Base-by-base conservation (phyloP, 2,329 filamentous ascomycete genomes). In the Phoma sp. region DNA sequence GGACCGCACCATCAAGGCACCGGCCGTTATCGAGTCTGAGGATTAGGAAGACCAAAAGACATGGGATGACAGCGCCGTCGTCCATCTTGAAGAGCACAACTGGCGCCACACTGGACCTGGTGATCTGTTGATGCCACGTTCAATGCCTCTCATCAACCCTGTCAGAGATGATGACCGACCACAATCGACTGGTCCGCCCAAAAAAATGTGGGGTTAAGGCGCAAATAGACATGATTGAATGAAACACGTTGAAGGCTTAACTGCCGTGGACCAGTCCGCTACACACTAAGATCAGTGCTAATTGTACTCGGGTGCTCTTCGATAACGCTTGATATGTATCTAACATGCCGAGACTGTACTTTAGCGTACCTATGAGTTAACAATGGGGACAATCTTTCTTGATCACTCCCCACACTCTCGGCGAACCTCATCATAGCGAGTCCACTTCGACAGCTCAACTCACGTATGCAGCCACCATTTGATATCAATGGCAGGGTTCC, bases 21-120 rank as follows among this genome's bases (percentile, higher is more conserved):
- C 85, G 11, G 85, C 85, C 2, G 81, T 87, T 42, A 84, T 88
- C 65, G 85, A 88, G 74, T 84, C 81, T 70, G 83, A 86, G 65
- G 74, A 81, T 47, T 74, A 74, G 64, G 50, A 54, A 42, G 40
- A 33, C 23, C 38, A 45, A 25, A 42, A 49, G 26, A 39, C 37
- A 37, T 40, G 37, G 45, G 15, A 25, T 40, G 39, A 34, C 25
- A 43, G 39, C 21, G 37, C 33, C 15, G 14, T 40, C 21, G 12
- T 45, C 21, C 45, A 54, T 29, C 30, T 50, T 7, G 48, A 55
- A 25, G 50, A 53, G 32, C 43, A 47, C 17, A 47, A 42, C 12
- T 47, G 50, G 43, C 20, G 26, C n/a, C 38, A 47, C 37, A 53
- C 49, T 7, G 42, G 49, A n/a, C 36, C 49, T 37, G 42, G 25